Conservation (phyloP, 78 protist genomes). For the Speleostelium caveatum region DNA sequence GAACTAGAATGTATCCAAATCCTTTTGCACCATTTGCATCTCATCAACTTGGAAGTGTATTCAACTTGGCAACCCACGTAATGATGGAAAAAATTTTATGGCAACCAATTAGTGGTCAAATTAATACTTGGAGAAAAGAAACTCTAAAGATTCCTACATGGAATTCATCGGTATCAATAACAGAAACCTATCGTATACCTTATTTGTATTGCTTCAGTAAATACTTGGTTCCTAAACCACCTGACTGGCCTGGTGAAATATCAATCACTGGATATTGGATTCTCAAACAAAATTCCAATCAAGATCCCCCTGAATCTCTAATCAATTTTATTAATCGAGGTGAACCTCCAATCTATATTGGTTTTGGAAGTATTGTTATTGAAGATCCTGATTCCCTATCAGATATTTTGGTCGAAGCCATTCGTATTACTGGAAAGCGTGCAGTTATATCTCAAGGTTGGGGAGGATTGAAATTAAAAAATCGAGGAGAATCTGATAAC, state of each 20-base stretch:
- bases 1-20: conserved; percentile 71
- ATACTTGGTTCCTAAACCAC: conserved; percentile 71
- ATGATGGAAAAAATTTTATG: conserved; percentile 73
- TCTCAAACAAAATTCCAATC: not conserved
- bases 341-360: conserved; percentile 75
- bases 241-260: conserved; percentile 74
- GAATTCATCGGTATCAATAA: conserved; percentile 45
- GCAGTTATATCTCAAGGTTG: conserved; percentile 77
- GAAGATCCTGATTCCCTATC: conserved; percentile 74
- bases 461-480: conserved; percentile 26
- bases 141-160: conserved; percentile 37
- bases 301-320: conserved; percentile 14
- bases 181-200: conserved; percentile 61
- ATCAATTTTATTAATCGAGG: conserved; percentile 12
- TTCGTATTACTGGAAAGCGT: conserved; percentile 36
- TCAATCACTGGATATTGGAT: conserved; percentile 74
- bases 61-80: conserved; percentile 71
- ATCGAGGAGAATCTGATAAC: not conserved
- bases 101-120: conserved; percentile 69
- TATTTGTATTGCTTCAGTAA: conserved; percentile 73
- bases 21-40: conserved; percentile 77
- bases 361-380: conserved; percentile 78
- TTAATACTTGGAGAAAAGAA: conserved; percentile 51
- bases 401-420: conserved; percentile 39
- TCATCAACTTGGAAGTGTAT: conserved; percentile 53